phyloP scores from a whole-genome alignment of 1,284 basidiomycete species.

The Ceratobasidium sp. region DNA sequence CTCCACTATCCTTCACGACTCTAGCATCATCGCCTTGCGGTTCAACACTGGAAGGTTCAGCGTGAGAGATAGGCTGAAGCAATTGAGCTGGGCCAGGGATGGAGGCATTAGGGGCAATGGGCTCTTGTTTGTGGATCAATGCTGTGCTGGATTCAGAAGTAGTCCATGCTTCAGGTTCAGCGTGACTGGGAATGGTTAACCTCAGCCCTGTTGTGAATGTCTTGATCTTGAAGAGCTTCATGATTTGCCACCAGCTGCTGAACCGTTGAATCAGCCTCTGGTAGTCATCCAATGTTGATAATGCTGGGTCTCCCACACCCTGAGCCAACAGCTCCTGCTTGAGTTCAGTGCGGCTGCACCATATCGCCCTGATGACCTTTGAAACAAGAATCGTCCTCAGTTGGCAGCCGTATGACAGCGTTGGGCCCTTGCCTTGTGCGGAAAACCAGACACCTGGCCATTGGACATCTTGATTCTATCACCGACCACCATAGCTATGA shows the following conservation, averaged over 20 bases:
- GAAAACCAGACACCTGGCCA: background rate
- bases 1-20: too few relatives aligned
- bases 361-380: background rate
- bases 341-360: background rate
- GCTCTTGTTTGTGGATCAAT: too few relatives aligned
- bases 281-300: background rate
- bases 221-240: background rate
- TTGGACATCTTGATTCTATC: background rate
- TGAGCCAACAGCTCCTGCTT: background rate
- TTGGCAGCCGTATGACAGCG: background rate
- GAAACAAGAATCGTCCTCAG: background rate
- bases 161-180: too few relatives aligned
- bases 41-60: too few relatives aligned
- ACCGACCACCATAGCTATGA: background rate
- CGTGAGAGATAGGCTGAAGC: too few relatives aligned
- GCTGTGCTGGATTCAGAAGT: too few relatives aligned
- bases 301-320: too few relatives aligned
- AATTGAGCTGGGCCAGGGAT: too few relatives aligned
- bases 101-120: too few relatives aligned
- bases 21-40: too few relatives aligned
- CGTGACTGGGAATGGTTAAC: background rate
- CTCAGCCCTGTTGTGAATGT: background rate
- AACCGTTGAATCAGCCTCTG: background rate
- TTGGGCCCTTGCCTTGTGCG: background rate
- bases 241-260: background rate